These are phyloP conservation scores for Colletotrichum orbiculare DNA, from an alignment of 2,329 filamentous ascomycete species.

Conservation along the genomic window DNA sequence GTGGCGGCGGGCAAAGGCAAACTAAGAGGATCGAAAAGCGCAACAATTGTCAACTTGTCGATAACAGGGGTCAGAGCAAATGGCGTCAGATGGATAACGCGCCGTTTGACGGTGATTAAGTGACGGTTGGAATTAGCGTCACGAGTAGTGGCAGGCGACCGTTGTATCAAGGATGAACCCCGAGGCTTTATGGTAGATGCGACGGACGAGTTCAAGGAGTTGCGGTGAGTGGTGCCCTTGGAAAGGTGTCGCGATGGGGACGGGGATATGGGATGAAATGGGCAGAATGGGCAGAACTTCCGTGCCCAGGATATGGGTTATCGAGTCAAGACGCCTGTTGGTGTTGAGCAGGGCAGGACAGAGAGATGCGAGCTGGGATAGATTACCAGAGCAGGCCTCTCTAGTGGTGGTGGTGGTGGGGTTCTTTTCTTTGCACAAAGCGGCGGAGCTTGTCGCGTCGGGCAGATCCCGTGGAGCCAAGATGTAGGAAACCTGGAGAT, in stretches of 20 bases:
- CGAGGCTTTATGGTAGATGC: slow-evolving; percentile 18
- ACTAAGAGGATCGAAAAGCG: neutral
- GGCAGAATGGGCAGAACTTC: no score
- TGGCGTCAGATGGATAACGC: slow-evolving; percentile 30
- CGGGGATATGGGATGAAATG: neutral
- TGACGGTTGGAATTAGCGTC: slow-evolving; percentile 28
- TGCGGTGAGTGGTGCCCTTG: neutral
- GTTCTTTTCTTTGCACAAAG: slow-evolving; percentile 1
- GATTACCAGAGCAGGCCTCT: neutral
- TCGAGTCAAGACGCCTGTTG: no score
- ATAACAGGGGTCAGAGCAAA: slow-evolving; percentile 11
- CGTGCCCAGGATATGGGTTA: no score
- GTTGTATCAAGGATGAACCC: slow-evolving; percentile 31
- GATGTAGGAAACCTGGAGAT: no score
- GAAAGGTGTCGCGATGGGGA: neutral
- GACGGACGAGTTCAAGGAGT: neutral
- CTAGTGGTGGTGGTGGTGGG: neutral
- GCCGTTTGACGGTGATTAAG: slow-evolving; percentile 22
- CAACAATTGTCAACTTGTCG: neutral
- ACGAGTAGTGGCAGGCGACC: slow-evolving; percentile 27
- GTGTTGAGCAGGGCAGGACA: no score
- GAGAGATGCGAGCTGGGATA: no score
- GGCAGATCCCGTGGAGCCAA: slow-evolving; percentile 28
- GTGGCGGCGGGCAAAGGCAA: no score
- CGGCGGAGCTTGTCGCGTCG: slow-evolving; percentile 16